phyloP scores from a whole-genome alignment of 78 protist species.

The Polysphondylium violaceum region DNA sequence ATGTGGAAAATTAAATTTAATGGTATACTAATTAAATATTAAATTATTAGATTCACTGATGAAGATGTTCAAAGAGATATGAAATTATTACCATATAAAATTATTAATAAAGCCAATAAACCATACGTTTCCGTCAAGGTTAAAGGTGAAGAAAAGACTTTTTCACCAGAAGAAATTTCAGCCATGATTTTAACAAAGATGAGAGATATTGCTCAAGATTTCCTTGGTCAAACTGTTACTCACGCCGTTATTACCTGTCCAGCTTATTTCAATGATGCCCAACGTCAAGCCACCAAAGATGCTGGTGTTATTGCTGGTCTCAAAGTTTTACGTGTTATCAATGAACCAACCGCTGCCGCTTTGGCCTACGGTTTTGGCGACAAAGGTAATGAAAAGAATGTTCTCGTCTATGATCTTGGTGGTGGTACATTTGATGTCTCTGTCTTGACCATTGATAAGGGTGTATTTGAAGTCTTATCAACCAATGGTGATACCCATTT shows the following conservation, averaged over 20 bases:
- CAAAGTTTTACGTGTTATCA: constrained; percentile 97
- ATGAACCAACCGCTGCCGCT: constrained; percentile 99
- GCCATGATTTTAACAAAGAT: constrained; percentile 96
- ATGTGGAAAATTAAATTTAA: constrained; percentile 79
- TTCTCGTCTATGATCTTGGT: constrained; percentile 98
- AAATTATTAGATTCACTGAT: constrained; percentile 77
- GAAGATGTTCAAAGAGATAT: constrained; percentile 93
- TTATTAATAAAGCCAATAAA: constrained; percentile 88
- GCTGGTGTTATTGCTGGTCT: constrained; percentile 99
- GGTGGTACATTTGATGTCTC: constrained; percentile 99
- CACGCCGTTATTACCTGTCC: constrained; percentile 94
- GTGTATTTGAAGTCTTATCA: constrained; percentile 99
- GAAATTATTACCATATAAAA: constrained; percentile 93
- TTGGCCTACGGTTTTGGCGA: constrained; percentile 96
- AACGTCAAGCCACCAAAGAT: constrained; percentile 99
- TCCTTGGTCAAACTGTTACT: constrained; percentile 83
- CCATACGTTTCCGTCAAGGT: constrained; percentile 90
- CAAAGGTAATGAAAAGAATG: constrained; percentile 89
- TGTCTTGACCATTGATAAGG: constrained; percentile 96
- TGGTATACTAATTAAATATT: constrained; percentile 78
- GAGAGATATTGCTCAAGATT: constrained; percentile 95
- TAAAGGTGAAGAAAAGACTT: constrained; percentile 91
- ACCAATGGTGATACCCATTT: constrained; percentile 99
- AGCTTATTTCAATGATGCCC: constrained; percentile 99
- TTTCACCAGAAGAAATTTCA: constrained; percentile 97